Conservation (phyloP, 495 filamentous ascomycete species). For the Penicillium daleae region DNA sequence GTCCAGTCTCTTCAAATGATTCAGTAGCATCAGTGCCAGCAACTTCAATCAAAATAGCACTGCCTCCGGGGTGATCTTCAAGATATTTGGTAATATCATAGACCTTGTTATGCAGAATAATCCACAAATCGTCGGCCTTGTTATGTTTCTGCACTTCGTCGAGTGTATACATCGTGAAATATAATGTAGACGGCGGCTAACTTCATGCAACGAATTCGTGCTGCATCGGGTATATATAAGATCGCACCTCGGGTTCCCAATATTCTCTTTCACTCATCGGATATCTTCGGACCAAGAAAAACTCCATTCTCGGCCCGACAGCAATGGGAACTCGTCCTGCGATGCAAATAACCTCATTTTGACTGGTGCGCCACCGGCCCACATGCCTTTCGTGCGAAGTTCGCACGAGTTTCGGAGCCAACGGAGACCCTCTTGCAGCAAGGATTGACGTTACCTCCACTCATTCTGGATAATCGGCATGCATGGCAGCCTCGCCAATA, state of each 20-base stretch:
- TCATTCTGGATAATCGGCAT: neutral
- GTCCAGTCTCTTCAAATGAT: conserved; percentile 56
- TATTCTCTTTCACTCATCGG: neutral
- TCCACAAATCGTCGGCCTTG: conserved; percentile 16
- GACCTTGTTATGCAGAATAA: conserved; percentile 23
- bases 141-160: conserved; percentile 30
- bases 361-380: neutral
- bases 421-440: neutral
- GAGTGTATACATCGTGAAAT: conserved; percentile 18
- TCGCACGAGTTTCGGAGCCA: conserved; percentile 21
- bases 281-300: neutral
- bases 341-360: neutral
- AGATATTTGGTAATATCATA: conserved; percentile 56
- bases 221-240: neutral
- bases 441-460: neutral
- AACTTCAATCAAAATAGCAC: conserved; percentile 46
- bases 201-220: too few relatives aligned
- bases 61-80: conserved; percentile 59
- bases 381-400: conserved; percentile 16
- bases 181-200: neutral
- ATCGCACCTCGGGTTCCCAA: too few relatives aligned
- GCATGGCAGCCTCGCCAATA: neutral
- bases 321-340: neutral
- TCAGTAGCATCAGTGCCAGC: conserved; percentile 58
- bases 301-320: neutral